Evolutionary conservation across 1,284 basidiomycete species (phyloP).

Genomic region (Retiboletus flavoniger): DNA sequence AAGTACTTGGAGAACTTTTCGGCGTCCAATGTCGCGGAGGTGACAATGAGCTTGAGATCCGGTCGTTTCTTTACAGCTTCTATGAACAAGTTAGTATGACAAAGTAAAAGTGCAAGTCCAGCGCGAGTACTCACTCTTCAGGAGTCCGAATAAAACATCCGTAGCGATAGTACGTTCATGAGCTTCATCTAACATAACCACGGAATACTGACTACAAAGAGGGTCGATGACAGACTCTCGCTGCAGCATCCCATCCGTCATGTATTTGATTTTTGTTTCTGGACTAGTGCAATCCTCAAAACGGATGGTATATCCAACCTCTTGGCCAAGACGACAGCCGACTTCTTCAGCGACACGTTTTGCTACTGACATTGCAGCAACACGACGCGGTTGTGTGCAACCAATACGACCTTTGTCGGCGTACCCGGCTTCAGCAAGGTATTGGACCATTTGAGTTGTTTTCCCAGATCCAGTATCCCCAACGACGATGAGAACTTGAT

Average conservation of each 20-base stretch:
- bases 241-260: slow-evolving; percentile 99
- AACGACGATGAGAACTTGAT: slow-evolving; percentile 94
- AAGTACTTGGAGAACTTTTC: slow-evolving; percentile 99
- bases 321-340: slow-evolving; percentile 93
- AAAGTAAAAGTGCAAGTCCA: not conserved
- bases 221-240: slow-evolving; percentile 96
- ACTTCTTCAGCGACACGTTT: slow-evolving; percentile 99
- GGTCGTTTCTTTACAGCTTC: slow-evolving; percentile 92
- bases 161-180: slow-evolving; percentile 98
- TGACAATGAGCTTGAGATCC: slow-evolving; percentile 97
- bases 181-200: slow-evolving; percentile 98
- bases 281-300: slow-evolving; percentile 99
- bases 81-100: slow-evolving; percentile 38
- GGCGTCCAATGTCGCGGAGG: slow-evolving; percentile 97
- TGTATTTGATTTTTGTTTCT: slow-evolving; percentile 99
- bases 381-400: slow-evolving; percentile 97
- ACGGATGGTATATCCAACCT: slow-evolving; percentile 98
- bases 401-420: slow-evolving; percentile 89
- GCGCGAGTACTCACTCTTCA: slow-evolving; percentile 75
- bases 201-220: slow-evolving; percentile 87
- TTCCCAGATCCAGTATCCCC: slow-evolving; percentile 95
- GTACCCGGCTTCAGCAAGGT: slow-evolving; percentile 86
- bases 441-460: slow-evolving; percentile 94
- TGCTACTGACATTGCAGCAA: slow-evolving; percentile 98
- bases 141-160: slow-evolving; percentile 93